Evolutionary conservation across 305 asterid species (phyloP), one percentile per base, ranked within the genome.

Genomic region (Striga hermonthica): DNA sequence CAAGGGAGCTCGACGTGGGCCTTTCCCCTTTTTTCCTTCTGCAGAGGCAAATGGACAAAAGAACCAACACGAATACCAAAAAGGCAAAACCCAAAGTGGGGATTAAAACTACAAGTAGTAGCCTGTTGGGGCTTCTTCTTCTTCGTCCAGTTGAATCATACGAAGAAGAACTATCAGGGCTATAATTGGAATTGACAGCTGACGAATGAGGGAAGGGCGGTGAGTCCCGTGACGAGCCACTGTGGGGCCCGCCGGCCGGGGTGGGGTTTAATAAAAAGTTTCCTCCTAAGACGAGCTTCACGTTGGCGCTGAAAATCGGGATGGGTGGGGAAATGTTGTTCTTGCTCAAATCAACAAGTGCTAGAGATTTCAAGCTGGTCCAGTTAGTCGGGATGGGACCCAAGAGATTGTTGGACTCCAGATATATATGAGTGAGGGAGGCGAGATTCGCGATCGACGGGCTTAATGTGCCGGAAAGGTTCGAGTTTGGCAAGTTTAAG

Each of bases 291-390:
- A 71, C 52, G 62, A 90, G 77, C 38, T 75, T 81, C 12, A 86
- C 84, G 15, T 49, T 64, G 47, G 69, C 55, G 28, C 75, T 73
- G 66, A 90, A 90, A 3, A 71, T 75, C 7, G 97, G 96, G 67
- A 75, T 8, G 38, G 96, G 95, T 43, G 83, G 93, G 47, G 97
- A 80, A 28, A 90, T 48, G 40, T 88, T 79, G 76, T 90, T 90
- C 28, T 75, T 57, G 65, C 89, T 83, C 75, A 90, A 73, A 77
- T 88, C 80, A 85, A 88, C 76, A 53, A 79, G 7, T 6, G 68
- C 11, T 72, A 90, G 78, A 71, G 85, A 82, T 68, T 86, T 81
- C 82, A 90, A 79, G 57, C 68, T 14, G 66, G 85, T 79, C 93
- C 90, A 88, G 13, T 64, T 84, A 7, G 71, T 50, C 0, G 97